phyloP scores from a whole-genome alignment of 352 stramenopile species.

The Phytopythium litorale region DNA sequence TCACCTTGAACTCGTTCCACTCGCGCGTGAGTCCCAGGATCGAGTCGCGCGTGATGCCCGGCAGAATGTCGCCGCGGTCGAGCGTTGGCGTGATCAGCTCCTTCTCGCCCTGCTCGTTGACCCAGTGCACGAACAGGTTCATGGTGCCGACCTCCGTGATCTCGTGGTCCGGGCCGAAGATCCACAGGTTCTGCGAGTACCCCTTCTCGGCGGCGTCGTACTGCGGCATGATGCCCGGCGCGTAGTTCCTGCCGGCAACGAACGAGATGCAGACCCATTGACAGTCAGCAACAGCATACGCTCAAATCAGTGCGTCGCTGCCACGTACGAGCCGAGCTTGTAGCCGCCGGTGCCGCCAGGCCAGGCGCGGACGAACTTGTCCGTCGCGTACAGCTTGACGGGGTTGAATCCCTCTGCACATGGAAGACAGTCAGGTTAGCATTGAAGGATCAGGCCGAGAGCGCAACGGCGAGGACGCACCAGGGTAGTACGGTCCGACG shows the following conservation, averaged over 20 bases:
- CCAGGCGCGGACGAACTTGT: constrained; percentile 94
- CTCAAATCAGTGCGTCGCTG: no score
- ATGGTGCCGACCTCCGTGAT: constrained; percentile 93
- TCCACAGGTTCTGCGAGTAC: constrained; percentile 92
- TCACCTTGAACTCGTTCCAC: constrained; percentile 94
- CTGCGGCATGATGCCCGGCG: constrained; percentile 90
- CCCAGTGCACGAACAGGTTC: constrained; percentile 98
- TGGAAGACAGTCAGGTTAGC: not conserved
- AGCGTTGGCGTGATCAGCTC: constrained; percentile 96
- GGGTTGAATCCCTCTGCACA: constrained; percentile 84
- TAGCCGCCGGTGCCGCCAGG: constrained; percentile 91
- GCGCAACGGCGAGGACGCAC: constrained; percentile 7
- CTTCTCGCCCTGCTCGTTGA: constrained; percentile 89
- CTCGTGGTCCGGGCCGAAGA: constrained; percentile 93
- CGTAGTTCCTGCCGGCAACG: constrained; percentile 64
- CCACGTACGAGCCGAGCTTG: constrained; percentile 89
- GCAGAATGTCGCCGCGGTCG: constrained; percentile 94
- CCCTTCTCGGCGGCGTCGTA: constrained; percentile 80
- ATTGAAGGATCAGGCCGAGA: not conserved
- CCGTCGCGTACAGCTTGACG: constrained; percentile 90
- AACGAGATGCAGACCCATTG: not conserved
- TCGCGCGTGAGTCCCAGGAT: constrained; percentile 91
- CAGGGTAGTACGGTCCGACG: constrained; percentile 97
- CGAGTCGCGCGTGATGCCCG: constrained; percentile 95
- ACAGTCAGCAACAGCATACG: no score